These are phyloP conservation scores for Aspergillus ustus DNA, from an alignment of 2,329 filamentous ascomycete species.

Conservation along the genomic window DNA sequence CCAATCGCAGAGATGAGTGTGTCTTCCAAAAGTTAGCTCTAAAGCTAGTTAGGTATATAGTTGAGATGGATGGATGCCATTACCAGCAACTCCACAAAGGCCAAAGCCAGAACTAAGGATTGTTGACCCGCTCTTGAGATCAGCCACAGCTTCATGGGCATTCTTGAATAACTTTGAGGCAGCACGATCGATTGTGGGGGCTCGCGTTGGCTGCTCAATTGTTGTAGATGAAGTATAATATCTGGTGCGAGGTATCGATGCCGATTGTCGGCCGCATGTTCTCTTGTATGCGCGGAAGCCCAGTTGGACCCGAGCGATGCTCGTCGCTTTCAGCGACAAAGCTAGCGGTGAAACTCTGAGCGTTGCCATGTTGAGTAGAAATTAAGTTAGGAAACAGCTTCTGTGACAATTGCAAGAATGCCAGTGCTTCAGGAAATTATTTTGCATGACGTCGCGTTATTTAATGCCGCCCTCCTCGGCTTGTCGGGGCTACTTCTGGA, in stretches of 20 bases:
- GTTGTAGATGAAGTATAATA: conserved; percentile 32
- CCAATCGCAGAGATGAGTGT: conserved; percentile 73
- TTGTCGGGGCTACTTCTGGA: conserved; percentile 36
- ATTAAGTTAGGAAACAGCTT: not conserved
- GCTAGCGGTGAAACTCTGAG: conserved; percentile 30
- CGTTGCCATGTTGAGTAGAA: conserved; percentile 28
- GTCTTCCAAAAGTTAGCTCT: conserved; percentile 49
- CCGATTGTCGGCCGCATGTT: conserved; percentile 17
- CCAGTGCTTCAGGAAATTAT: not conserved
- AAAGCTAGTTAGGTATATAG: not conserved
- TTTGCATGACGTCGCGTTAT: conserved; percentile 15
- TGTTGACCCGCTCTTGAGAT: conserved; percentile 71
- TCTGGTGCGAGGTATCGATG: conserved; percentile 13
- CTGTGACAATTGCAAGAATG: not conserved
- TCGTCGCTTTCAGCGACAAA: conserved; percentile 31
- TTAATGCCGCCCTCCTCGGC: conserved; percentile 20
- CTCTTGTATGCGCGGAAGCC: conserved; percentile 26
- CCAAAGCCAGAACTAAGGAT: conserved; percentile 80
- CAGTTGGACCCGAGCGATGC: conserved; percentile 28
- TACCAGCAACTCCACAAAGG: conserved; percentile 75
- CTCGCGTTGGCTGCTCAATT: conserved; percentile 22
- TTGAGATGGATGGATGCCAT: conserved; percentile 21
- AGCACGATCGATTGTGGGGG: conserved; percentile 35
- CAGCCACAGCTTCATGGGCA: conserved; percentile 71
- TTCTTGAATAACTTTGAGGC: conserved; percentile 44